phyloP scores from a whole-genome alignment of 345 rosid species.

The Pistacia vera region DNA sequence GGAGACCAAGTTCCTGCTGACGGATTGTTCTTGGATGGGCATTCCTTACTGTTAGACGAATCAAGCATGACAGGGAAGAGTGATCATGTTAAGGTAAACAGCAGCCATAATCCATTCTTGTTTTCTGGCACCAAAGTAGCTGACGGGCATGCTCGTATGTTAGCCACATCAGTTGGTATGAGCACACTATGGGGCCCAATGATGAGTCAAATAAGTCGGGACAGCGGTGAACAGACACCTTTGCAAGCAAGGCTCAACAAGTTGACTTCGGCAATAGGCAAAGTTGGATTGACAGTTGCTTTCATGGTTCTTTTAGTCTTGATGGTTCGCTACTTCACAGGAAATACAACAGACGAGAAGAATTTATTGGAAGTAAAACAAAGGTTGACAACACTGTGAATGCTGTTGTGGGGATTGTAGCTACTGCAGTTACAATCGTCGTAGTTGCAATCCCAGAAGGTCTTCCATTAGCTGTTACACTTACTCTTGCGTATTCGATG shows the following conservation, averaged over 20 bases:
- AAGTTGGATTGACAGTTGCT: constrained; percentile 64
- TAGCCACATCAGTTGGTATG: constrained; percentile 71
- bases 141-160: constrained; percentile 58
- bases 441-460: constrained; percentile 92
- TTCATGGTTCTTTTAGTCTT: constrained; percentile 59
- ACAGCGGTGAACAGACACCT: constrained; percentile 58
- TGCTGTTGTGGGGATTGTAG: constrained; percentile 57
- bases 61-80: constrained; percentile 75
- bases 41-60: constrained; percentile 55
- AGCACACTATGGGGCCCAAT: constrained; percentile 74
- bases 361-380: constrained; percentile 49
- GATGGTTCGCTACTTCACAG: constrained; percentile 70
- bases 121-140: constrained; percentile 64
- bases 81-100: constrained; percentile 37
- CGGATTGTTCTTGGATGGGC: constrained; percentile 54
- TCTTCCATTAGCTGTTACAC: constrained; percentile 74
- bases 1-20: constrained; percentile 78
- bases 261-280: constrained; percentile 66
- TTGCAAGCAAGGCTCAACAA: constrained; percentile 64
- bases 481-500: constrained; percentile 81
- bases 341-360: constrained; percentile 58
- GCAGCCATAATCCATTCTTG: constrained; percentile 47
- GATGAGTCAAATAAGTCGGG: constrained; percentile 61
- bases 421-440: constrained; percentile 68
- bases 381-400: constrained; percentile 47